These are phyloP conservation scores for Fusarium solani-melongenae DNA, from an alignment of 2,329 filamentous ascomycete species.

Conservation along the genomic window DNA sequence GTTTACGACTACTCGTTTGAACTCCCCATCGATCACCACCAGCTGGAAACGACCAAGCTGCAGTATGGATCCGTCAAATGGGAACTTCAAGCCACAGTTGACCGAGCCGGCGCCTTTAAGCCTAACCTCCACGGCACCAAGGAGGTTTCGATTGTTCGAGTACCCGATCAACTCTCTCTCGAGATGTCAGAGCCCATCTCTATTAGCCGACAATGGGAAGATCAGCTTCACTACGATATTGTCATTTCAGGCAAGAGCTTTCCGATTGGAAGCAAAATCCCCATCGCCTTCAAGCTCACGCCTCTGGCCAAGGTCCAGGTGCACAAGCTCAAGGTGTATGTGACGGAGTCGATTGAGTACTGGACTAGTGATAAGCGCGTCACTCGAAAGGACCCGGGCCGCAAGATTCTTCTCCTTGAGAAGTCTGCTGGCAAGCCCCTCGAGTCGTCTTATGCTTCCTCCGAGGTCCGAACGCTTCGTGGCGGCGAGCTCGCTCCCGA, in stretches of 20 bases:
- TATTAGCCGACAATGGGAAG: constrained; percentile 93
- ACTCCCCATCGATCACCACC: constrained; percentile 86
- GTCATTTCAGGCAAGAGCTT: constrained; percentile 97
- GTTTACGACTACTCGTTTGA: constrained; percentile 80
- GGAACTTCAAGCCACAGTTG: constrained; percentile 85
- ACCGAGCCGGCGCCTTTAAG: constrained; percentile 89
- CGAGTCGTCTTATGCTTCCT: constrained; percentile 77
- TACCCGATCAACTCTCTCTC: constrained; percentile 87
- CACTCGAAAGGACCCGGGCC: constrained; percentile 83
- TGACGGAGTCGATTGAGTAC: constrained; percentile 92
- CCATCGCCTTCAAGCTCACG: constrained; percentile 93
- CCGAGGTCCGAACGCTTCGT: constrained; percentile 79
- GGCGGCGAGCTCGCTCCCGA: constrained; percentile 78
- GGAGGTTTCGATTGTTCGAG: constrained; percentile 85
- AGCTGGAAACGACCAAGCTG: constrained; percentile 89
- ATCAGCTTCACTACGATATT: constrained; percentile 95
- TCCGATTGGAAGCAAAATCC: constrained; percentile 85
- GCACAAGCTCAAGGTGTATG: constrained; percentile 90
- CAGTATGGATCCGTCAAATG: constrained; percentile 90
- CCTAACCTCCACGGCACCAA: constrained; percentile 85
- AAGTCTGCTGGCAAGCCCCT: constrained; percentile 85
- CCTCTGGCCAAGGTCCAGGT: constrained; percentile 93
- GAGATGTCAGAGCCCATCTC: constrained; percentile 95
- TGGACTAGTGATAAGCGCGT: constrained; percentile 88
- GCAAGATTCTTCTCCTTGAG: constrained; percentile 88